Percentiles rank a stretch among this genome's conserved stretches.
Evolutionary conservation across 768 basidiomycete species (phyloP).

Genomic region (Leucosporidium scottii): DNA sequence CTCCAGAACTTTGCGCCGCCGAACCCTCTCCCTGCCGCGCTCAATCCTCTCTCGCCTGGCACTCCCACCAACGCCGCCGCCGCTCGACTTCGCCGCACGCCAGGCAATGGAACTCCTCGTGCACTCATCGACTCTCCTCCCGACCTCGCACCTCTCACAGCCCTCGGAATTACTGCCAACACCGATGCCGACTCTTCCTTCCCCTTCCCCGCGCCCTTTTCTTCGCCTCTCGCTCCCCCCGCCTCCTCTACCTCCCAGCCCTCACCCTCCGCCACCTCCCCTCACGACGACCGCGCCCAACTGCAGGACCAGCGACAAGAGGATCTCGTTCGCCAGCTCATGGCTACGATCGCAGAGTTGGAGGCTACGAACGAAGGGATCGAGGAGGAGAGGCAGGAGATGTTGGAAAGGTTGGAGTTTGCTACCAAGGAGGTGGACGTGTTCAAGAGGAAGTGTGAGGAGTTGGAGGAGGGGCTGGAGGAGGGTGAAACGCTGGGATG

Average conservation of each 20-base stretch:
- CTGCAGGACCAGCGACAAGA: conserved; percentile 17
- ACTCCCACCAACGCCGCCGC: neutral
- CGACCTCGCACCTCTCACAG: neutral
- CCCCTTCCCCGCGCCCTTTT: no score
- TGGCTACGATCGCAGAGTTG: conserved; percentile 34
- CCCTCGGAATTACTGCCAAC: neutral
- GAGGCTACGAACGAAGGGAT: conserved; percentile 30
- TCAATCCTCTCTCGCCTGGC: no score
- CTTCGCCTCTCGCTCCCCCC: neutral
- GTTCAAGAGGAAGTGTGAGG: conserved; percentile 26
- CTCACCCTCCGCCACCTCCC: neutral
- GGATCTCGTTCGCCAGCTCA: conserved; percentile 28
- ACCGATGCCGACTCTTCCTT: neutral
- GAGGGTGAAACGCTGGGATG: conserved; percentile 7
- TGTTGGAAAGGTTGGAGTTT: conserved; percentile 19
- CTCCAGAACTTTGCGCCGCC: neutral
- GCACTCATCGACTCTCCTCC: neutral
- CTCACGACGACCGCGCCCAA: neutral
- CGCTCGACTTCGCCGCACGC: neutral
- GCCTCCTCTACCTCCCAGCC: neutral
- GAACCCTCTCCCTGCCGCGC: neutral
- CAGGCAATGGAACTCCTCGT: conserved; percentile 4
- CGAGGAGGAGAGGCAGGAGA: conserved; percentile 15
- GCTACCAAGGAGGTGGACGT: conserved; percentile 16
- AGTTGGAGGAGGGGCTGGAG: conserved; percentile 8